These are phyloP conservation scores for Reutealis trisperma DNA, from an alignment of 345 rosid species.

Conservation along the genomic window DNA sequence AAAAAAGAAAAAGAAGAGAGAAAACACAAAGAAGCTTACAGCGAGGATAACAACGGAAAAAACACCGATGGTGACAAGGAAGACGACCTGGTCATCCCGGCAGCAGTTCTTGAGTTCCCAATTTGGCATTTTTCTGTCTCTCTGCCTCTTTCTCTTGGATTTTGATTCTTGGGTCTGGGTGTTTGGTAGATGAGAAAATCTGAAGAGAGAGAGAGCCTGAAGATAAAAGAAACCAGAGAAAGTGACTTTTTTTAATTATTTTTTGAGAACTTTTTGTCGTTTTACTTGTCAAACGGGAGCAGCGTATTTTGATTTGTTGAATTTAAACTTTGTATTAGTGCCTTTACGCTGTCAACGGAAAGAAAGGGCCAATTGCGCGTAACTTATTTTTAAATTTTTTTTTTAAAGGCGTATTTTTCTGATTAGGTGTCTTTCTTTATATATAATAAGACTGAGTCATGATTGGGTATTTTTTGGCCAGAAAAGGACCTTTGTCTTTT, in stretches of 20 bases:
- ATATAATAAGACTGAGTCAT: background rate
- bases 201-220: background rate
- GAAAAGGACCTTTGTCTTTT: background rate
- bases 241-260: background rate
- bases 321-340: background rate
- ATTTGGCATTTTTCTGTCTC: constrained; percentile 40
- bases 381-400: no score
- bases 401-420: background rate
- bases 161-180: background rate
- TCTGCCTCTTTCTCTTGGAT: no score
- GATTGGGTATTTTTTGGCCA: background rate
- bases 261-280: background rate
- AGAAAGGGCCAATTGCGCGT: background rate
- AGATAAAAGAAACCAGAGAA: background rate
- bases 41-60: constrained; percentile 82
- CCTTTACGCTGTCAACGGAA: background rate
- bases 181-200: constrained; percentile 4
- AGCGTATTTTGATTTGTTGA: background rate
- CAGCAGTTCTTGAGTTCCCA: constrained; percentile 93
- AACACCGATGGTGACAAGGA: constrained; percentile 66
- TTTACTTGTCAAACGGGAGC: background rate
- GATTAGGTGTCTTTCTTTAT: background rate
- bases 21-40: constrained; percentile 43
- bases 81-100: constrained; percentile 62
- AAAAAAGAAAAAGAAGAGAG: background rate